Evolutionary conservation across 1,139 yeast species (phyloP), one percentile per base, ranked within the genome.

Genomic region (Pichia sp.): DNA sequence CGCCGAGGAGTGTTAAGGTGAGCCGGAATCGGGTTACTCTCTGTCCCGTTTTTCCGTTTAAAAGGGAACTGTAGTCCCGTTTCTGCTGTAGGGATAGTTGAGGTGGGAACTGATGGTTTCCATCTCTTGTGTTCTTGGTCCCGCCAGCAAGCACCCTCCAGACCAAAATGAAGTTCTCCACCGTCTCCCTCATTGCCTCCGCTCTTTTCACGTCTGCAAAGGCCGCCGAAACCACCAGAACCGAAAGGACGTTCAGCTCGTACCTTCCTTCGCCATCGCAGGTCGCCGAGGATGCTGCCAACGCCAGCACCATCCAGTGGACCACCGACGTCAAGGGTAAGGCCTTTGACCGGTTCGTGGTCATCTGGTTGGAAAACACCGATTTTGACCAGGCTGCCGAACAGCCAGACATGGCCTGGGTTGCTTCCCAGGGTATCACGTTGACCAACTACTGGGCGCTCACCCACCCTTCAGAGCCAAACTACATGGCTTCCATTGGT

Each of bases 391-490:
- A 77, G 63, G 81, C 80, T 46, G 72, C 71, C 47, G 75, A 71
- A 58, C 71, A 77, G 62, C 65, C 70, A 7, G 74, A 74, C 49
- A 66, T 78, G 61, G 67, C 69, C 62, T 69, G 68, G 63, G 67
- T 77, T 48, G 73, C 75, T 27, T 57, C 68, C 60, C 65, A 75
- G 50, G 82, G 80, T 62, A 69, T 76, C 54, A 65, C 70, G 42
- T 68, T 78, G 61, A 70, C 70, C 64, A 78, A 78, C 71, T 77
- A 78, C 70, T 77, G 77, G 73, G 75, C 76, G 38, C 61, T 76
- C 41, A 75, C 80, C 48, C 79, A 76, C 61, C 80, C 81, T 50
- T 76, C 81, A 1, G 77, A 77, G 70, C 80, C 81, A 59, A 78
- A 78, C 68, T 78, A 77, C 65, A 63, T 76, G 59, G 77, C 76